phyloP scores from a whole-genome alignment of 305 asterid species.

The Plantago rigida region DNA sequence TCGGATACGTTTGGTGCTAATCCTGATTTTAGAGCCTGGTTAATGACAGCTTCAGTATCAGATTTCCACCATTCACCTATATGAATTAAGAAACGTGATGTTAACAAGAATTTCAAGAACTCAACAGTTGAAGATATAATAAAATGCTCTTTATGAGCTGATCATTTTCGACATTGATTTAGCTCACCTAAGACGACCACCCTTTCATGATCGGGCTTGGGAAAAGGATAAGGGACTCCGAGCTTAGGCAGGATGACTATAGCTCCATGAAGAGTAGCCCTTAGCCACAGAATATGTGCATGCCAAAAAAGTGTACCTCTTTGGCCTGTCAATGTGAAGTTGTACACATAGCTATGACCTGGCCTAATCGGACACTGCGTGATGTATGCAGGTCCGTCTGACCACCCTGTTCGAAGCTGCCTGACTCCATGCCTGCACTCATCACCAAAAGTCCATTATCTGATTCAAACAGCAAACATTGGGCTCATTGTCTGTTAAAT shows the following conservation, averaged over 20 bases:
- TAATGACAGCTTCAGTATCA: slow-evolving; percentile 76
- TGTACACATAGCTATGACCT: slow-evolving; percentile 65
- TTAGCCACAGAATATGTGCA: slow-evolving; percentile 83
- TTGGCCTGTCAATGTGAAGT: slow-evolving; percentile 79
- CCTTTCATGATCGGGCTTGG: slow-evolving; percentile 71
- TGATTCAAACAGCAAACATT: background rate
- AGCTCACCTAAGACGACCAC: slow-evolving; percentile 56
- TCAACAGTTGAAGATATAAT: background rate
- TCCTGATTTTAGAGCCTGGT: slow-evolving; percentile 68
- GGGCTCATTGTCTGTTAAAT: no score
- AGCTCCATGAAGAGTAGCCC: slow-evolving; percentile 84
- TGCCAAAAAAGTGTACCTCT: slow-evolving; percentile 95
- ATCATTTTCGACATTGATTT: background rate
- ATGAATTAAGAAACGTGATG: slow-evolving; percentile 9
- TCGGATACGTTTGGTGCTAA: slow-evolving; percentile 86
- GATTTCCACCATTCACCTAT: slow-evolving; percentile 97
- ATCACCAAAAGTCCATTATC: background rate
- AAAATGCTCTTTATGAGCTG: background rate
- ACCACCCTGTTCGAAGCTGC: slow-evolving; percentile 85
- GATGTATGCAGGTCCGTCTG: slow-evolving; percentile 93
- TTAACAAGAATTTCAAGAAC: background rate
- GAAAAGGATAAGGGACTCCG: slow-evolving; percentile 83
- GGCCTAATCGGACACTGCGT: slow-evolving; percentile 88
- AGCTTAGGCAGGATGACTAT: slow-evolving; percentile 70
- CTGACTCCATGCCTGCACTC: slow-evolving; percentile 67